Percentiles rank a stretch among this genome's conserved stretches.
These are phyloP conservation scores for Zea mays DNA, from an alignment of 176 grass and related monocot genomes.

Conservation along the genomic window DNA sequence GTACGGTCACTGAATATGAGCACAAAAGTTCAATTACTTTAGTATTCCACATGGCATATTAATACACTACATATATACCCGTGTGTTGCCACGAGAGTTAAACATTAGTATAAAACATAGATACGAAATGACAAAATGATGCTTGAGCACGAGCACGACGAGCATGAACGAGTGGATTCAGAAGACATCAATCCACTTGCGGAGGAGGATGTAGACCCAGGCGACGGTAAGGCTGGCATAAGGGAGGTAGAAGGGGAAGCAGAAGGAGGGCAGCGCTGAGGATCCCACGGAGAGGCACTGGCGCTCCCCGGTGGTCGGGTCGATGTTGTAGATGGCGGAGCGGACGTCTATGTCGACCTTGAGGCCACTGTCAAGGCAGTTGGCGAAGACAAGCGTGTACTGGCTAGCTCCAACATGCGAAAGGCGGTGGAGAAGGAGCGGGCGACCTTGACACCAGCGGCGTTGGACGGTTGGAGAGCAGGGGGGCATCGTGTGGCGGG, in stretches of 20 bases:
- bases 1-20: too few relatives aligned
- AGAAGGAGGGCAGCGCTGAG: constrained; percentile 68
- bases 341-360: constrained; percentile 77
- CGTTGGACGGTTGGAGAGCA: constrained; percentile 64
- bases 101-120: too few relatives aligned
- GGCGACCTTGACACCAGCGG: constrained; percentile 58
- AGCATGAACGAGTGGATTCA: constrained; percentile 99
- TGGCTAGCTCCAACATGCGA: constrained; percentile 55
- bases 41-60: too few relatives aligned
- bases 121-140: too few relatives aligned
- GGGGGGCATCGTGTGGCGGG: background rate
- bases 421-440: constrained; percentile 60
- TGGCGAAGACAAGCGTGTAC: constrained; percentile 95
- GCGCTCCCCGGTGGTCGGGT: constrained; percentile 45
- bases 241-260: constrained; percentile 67
- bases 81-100: too few relatives aligned
- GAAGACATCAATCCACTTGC: constrained; percentile 74
- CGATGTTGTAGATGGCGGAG: constrained; percentile 94
- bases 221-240: constrained; percentile 64
- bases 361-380: constrained; percentile 63
- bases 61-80: too few relatives aligned
- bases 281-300: constrained; percentile 85
- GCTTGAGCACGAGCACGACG: constrained; percentile 82
- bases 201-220: constrained; percentile 72
- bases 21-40: too few relatives aligned